phyloP scores from a whole-genome alignment of 2,329 filamentous ascomycete genomes.

The Alternaria sp. region DNA sequence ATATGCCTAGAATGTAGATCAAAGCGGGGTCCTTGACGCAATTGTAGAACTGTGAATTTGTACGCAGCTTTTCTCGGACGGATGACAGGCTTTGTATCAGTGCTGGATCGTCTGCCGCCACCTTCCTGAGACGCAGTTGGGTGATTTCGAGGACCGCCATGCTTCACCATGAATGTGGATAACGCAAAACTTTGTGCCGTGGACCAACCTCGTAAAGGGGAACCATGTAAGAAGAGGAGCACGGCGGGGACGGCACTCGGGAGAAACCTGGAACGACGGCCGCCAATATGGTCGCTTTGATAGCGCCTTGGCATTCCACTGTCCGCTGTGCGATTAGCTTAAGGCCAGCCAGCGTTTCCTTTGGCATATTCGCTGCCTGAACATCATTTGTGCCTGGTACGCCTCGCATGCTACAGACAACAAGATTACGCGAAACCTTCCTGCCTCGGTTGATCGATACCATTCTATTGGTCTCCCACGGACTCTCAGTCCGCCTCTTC shows the following conservation, averaged over 20 bases:
- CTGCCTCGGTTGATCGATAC: background rate
- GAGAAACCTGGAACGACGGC: background rate
- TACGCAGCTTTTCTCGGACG: constrained; percentile 37
- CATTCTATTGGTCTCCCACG: constrained; percentile 1
- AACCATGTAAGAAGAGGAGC: constrained; percentile 1
- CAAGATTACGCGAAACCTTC: constrained; percentile 10
- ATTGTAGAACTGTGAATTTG: constrained; percentile 40
- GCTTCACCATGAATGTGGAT: constrained; percentile 19
- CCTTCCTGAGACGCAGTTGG: constrained; percentile 36
- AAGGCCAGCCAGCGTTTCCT: constrained; percentile 2
- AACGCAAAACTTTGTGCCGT: constrained; percentile 31
- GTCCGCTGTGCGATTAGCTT: background rate
- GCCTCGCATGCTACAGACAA: constrained; percentile 8
- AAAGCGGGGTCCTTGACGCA: constrained; percentile 39
- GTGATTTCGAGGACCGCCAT: constrained; percentile 43
- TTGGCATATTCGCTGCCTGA: constrained; percentile 2
- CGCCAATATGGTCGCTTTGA: background rate
- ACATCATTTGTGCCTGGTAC: constrained; percentile 8
- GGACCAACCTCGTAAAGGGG: constrained; percentile 26
- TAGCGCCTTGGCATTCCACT: constrained; percentile 4
- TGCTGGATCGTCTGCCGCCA: constrained; percentile 26
- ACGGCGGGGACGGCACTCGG: background rate
- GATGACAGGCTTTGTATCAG: constrained; percentile 41
- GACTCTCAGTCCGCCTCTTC: constrained; percentile 9
- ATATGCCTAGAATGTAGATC: constrained; percentile 45